Evolutionary conservation across 768 basidiomycete species (phyloP), one percentile per base, ranked within the genome.

Genomic region (Macrolepiota fuliginosa): DNA sequence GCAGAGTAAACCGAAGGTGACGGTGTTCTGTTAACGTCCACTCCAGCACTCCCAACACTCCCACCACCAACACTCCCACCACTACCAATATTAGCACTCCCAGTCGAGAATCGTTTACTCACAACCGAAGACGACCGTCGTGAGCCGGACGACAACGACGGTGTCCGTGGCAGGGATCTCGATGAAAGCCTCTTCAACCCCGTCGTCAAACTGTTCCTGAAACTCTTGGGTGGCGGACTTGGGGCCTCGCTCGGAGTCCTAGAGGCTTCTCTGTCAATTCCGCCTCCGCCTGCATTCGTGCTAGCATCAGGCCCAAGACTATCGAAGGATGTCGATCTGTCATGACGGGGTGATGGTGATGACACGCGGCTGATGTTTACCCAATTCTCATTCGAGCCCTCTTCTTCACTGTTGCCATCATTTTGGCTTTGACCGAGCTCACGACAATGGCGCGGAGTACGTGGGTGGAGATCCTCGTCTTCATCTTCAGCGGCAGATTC

Each of bases 161-260:
- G 88, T 6, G 89, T 84, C 35, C 87, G 83, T 4, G 90, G 88
- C 54, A 91, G 75, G 3, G 89, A 61, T 35, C 60, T 54, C 15
- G 60, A 79, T 9, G 82, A 82, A 59, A 85, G 76, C 5, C 82
- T 74, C 68, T 78, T 83, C 39, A 84, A 64, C 55, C 75, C 76
- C 17, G 71, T 77, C 27, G 80, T 77, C 52, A 82, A 67, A 66
- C 80, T 83, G 58, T 77, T 78, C 63, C 79, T 74, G 56, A 82
- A 74, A 64, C 78, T 78, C 69, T 83, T 84, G 3, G 80, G 79
- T 56, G 81, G 81, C 35, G 82, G 79, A 65, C 79, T 81, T 11
- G 81, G 81, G 2, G 72, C 72, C 22, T 66, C 68, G 22, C 62
- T 64, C 9, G 60, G 61, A 37, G 54, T 58, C n/a, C 64, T 59